Evolutionary conservation across 768 basidiomycete species (phyloP).

Genomic region (Termitomyces sp.): DNA sequence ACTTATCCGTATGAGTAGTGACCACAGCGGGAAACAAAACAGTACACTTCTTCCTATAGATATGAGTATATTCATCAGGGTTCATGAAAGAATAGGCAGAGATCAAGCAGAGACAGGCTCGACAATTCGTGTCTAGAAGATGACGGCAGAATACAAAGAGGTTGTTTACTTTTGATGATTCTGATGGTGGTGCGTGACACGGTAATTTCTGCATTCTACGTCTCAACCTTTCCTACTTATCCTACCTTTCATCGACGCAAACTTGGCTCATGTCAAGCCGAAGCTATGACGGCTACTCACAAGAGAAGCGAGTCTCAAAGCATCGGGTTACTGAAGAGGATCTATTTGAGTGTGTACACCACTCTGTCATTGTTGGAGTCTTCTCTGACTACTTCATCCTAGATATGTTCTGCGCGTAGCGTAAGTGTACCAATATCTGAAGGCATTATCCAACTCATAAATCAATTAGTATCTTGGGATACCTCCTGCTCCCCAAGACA

Average conservation of each 20-base stretch:
- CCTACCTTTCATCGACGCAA: constrained; percentile 4
- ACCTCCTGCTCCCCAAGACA: constrained; percentile 64
- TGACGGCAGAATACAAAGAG: not conserved
- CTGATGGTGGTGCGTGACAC: not conserved
- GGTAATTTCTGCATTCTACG: not conserved
- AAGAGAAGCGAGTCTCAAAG: constrained; percentile 71
- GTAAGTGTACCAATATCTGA: constrained; percentile 40
- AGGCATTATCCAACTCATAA: not conserved
- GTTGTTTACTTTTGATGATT: constrained; percentile 14
- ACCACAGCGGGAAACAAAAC: not conserved
- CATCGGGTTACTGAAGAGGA: constrained; percentile 74
- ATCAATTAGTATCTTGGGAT: constrained; percentile 60
- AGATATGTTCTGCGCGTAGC: constrained; percentile 84
- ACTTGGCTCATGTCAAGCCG: constrained; percentile 60
- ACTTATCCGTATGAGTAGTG: not conserved
- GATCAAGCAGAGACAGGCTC: not conserved
- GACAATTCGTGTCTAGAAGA: not conserved
- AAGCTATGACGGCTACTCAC: constrained; percentile 69
- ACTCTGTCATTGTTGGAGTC: constrained; percentile 5
- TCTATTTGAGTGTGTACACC: constrained; percentile 65
- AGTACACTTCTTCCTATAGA: not conserved
- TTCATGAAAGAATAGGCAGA: not conserved
- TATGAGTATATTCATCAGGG: no score
- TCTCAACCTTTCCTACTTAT: constrained; percentile 5
- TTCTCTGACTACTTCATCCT: constrained; percentile 12